These are phyloP conservation scores for Xerocomus potaroensis DNA, from an alignment of 768 basidiomycete species.

Conservation along the genomic window DNA sequence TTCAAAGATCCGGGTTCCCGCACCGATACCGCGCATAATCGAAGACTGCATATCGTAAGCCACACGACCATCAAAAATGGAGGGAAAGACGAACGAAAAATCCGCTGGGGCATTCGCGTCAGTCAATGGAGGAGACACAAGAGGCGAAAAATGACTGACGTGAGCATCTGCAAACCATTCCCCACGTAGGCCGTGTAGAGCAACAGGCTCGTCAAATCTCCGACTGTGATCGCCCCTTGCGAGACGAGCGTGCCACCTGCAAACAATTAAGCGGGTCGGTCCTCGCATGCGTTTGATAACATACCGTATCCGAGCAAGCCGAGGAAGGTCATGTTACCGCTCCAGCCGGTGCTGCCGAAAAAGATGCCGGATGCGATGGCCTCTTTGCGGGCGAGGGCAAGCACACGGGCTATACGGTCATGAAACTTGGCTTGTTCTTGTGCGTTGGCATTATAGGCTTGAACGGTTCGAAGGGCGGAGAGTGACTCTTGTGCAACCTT, in stretches of 20 bases:
- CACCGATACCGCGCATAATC: conserved; percentile 96
- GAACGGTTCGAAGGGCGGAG: conserved; percentile 81
- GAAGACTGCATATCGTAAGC: conserved; percentile 54
- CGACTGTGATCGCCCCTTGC: conserved; percentile 82
- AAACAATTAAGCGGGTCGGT: too few relatives aligned
- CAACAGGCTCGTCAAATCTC: conserved; percentile 83
- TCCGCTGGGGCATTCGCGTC: conserved; percentile 22
- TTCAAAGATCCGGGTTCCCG: conserved; percentile 91
- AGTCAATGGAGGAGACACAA: background rate
- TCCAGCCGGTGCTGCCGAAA: conserved; percentile 88
- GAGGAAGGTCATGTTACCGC: conserved; percentile 88
- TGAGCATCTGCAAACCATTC: conserved; percentile 72
- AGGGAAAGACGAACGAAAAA: conserved; percentile 34
- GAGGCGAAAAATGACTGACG: conserved; percentile 40
- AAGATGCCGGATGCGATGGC: conserved; percentile 90
- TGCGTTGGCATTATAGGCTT: conserved; percentile 81
- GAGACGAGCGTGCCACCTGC: conserved; percentile 94
- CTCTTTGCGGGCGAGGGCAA: conserved; percentile 78
- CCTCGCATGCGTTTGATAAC: conserved; percentile 21
- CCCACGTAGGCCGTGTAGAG: conserved; percentile 91
- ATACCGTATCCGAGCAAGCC: conserved; percentile 87
- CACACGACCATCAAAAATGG: background rate
- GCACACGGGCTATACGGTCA: conserved; percentile 57
- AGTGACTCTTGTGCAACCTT: conserved; percentile 87
- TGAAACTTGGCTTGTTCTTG: conserved; percentile 79